Evolutionary conservation across 371 early-diverging fungal species (phyloP), one percentile per base, ranked within the genome.

Genomic region (Neoconidiobolus thromboides): DNA sequence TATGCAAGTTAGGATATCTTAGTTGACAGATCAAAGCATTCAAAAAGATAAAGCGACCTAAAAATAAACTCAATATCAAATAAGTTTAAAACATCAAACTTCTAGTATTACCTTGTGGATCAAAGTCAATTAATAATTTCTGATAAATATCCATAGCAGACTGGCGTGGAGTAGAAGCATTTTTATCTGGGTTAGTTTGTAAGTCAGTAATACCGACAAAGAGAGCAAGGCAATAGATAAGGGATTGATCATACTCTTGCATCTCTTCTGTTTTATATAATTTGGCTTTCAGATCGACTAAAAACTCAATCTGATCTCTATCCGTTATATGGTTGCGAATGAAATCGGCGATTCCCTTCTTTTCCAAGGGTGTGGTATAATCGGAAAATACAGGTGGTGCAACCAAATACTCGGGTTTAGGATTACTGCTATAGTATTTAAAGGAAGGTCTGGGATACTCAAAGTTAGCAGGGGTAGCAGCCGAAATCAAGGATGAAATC

Each of bases 1-100:
- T 96, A 69, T 98, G 98, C 57, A 85, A 85, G 69, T 93, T 95
- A 40, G 97, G 96, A 75, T 88, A 96, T 65, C 97, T 86, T 64
- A 98, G 76, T 65, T 96, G 98, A 71, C 95, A 95, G 55, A 93
- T 92, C 62, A 96, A 87, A 3, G 93, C 89, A 63, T 81, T 86
- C 62, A 96, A 67, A 64, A 96, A 78, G 61, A 86, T 68, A 63
- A 93, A 93, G 7, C 93, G 85, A 5, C 91, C 87, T 48, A 63
- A 1, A 56, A 42, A 44, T 7, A 12, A 2, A 43, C 43, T 5
- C 2, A 57, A 58, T 43, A 12, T 47, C 15, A n/a, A 54, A 6
- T 40, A 4, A 43, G 48, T 5, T 2, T 49, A 60, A 43, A 10
- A 46, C n/a, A 37, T 51, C 6, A 55, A 60, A 10, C 57, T 50